These are phyloP conservation scores for Incumbomyces lentus DNA, from an alignment of 2,329 filamentous ascomycete species.

Conservation along the genomic window DNA sequence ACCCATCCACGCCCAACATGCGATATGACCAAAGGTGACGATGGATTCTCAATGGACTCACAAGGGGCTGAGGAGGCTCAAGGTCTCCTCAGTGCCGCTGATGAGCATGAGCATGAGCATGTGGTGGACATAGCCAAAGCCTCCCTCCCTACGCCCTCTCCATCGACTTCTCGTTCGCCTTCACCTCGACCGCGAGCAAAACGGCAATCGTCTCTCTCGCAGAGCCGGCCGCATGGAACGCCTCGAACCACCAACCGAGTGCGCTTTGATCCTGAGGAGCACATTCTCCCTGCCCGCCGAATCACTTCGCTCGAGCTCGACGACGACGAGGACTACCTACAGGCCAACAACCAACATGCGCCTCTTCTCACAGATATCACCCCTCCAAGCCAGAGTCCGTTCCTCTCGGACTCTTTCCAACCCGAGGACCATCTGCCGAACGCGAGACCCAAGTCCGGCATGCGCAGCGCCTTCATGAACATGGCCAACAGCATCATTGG, in stretches of 20 bases:
- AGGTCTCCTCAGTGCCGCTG: conserved; percentile 24
- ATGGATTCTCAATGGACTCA: conserved; percentile 20
- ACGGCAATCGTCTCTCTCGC: conserved; percentile 34
- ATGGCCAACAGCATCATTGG: conserved; percentile 98
- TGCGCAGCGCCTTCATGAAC: conserved; percentile 93
- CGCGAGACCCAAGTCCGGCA: conserved; percentile 68
- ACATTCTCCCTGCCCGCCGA: conserved; percentile 16
- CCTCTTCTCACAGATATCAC: conserved; percentile 76
- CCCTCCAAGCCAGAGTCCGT: conserved; percentile 64
- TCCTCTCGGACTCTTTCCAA: conserved; percentile 45
- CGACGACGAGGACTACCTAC: conserved; percentile 49
- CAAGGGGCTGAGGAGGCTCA: conserved; percentile 25
- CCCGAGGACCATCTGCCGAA: conserved; percentile 50
- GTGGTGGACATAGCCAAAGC: conserved; percentile 22
- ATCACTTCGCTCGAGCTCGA: conserved; percentile 37
- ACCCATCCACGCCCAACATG: conserved; percentile 12
- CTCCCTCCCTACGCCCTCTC: conserved; percentile 17
- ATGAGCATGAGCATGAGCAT: conserved; percentile 22
- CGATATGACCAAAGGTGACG: conserved; percentile 20
- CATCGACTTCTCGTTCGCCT: conserved; percentile 9
- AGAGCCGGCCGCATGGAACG: conserved; percentile 29
- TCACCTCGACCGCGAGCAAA: conserved; percentile 17
- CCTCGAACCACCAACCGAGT: conserved; percentile 62
- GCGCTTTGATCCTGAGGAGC: conserved; percentile 49
- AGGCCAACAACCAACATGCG: conserved; percentile 40